phyloP scores from a whole-genome alignment of 257 asterid genomes.

The Perilla frutescens region DNA sequence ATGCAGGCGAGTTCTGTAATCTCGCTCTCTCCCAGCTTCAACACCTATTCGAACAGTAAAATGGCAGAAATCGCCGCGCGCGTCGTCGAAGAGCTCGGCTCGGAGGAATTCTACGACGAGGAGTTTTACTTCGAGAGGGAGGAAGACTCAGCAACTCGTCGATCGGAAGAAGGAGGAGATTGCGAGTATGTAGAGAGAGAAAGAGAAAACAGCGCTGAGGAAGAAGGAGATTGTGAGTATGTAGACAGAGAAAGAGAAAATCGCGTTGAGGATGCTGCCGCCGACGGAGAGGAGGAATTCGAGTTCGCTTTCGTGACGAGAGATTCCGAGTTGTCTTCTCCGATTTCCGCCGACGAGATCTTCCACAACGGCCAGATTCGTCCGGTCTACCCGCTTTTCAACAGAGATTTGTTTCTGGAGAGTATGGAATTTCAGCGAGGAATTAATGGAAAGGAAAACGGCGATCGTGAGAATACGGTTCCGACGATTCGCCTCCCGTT shows the following conservation, averaged over 20 bases:
- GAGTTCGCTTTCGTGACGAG: conserved; percentile 48
- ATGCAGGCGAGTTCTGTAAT: conserved; percentile 38
- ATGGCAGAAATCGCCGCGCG: conserved; percentile 54
- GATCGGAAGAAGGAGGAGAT: background rate
- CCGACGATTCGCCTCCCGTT: conserved; percentile 51
- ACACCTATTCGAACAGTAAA: conserved; percentile 46
- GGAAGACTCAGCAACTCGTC: conserved; percentile 7
- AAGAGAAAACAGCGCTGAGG: conserved; percentile 15
- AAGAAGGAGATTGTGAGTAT: background rate
- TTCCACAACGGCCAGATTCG: conserved; percentile 78
- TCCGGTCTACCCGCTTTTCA: conserved; percentile 63
- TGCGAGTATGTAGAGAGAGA: conserved; percentile 22
- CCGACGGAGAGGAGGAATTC: conserved; percentile 44
- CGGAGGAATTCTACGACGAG: conserved; percentile 38
- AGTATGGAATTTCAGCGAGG: background rate
- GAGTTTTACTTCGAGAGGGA: conserved; percentile 41
- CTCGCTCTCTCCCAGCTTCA: conserved; percentile 60
- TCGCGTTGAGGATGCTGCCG: background rate
- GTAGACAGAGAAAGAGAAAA: conserved; percentile 25
- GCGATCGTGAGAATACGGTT: conserved; percentile 15
- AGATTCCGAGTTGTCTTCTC: conserved; percentile 44
- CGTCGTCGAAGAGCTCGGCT: conserved; percentile 49
- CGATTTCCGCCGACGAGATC: conserved; percentile 65
- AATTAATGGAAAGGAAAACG: conserved; percentile 3
- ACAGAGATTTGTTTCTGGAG: conserved; percentile 38